These are phyloP conservation scores for Lactarius akahatsu DNA, from an alignment of 768 basidiomycete genomes.

Conservation along the genomic window DNA sequence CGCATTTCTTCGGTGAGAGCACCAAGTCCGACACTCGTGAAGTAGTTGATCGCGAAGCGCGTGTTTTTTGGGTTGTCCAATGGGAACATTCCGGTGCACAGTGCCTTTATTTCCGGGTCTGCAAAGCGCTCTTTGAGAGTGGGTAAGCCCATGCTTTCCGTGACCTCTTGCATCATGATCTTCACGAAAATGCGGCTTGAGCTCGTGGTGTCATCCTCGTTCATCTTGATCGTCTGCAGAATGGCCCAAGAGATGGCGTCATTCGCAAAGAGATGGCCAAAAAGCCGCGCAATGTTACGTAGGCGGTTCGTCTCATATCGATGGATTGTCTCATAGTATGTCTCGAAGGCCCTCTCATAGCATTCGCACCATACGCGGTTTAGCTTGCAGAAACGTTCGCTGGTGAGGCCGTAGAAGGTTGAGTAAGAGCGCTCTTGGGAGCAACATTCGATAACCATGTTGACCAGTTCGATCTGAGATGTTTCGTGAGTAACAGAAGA, in stretches of 20 bases:
- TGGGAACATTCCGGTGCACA: conserved; percentile 88
- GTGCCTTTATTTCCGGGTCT: conserved; percentile 74
- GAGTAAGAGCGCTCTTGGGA: conserved; percentile 98
- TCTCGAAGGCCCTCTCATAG: conserved; percentile 82
- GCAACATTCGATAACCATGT: conserved; percentile 99
- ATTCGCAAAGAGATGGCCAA: conserved; percentile 84
- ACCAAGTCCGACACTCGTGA: conserved; percentile 92
- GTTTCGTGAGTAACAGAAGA: conserved; percentile 8
- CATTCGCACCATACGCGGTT: conserved; percentile 92
- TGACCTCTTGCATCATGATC: conserved; percentile 93
- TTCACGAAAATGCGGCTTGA: conserved; percentile 97
- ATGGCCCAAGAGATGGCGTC: conserved; percentile 91
- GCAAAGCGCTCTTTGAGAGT: conserved; percentile 84
- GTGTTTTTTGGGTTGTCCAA: conserved; percentile 96
- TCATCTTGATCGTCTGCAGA: conserved; percentile 83
- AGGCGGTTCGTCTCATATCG: conserved; percentile 98
- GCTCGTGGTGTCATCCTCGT: conserved; percentile 96
- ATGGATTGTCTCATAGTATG: conserved; percentile 95
- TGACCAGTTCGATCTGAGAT: conserved; percentile 85
- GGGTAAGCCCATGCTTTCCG: conserved; percentile 91
- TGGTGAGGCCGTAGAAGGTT: conserved; percentile 94
- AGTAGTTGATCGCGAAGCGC: conserved; percentile 95
- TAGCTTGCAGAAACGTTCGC: conserved; percentile 95
- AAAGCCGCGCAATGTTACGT: conserved; percentile 95
- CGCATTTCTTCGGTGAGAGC: conserved; percentile 94